These are phyloP conservation scores for Coelastrella sp. DNA, from an alignment of 139 green algal genomes.

Conservation along the genomic window DNA sequence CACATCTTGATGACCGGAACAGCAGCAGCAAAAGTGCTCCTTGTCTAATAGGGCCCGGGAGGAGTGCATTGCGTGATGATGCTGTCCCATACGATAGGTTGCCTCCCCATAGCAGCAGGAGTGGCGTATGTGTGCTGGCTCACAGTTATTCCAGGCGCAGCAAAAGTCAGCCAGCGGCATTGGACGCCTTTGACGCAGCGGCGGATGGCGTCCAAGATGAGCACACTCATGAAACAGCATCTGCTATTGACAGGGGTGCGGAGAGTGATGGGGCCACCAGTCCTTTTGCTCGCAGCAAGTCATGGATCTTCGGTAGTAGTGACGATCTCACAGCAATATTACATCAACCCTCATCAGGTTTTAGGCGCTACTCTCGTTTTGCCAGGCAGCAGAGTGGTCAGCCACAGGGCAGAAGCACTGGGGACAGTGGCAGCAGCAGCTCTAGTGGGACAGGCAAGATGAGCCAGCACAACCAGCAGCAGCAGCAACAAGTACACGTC, in stretches of 20 bases:
- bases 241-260: neutral
- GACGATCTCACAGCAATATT: neutral
- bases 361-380: neutral
- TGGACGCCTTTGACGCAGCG: neutral
- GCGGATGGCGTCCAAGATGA: neutral
- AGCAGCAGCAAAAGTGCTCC: neutral
- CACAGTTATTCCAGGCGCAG: neutral
- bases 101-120: neutral
- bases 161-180: conserved; percentile 1
- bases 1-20: neutral
- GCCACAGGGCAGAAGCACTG: too few relatives aligned
- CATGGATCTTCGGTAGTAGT: conserved; percentile 7
- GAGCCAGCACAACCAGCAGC: neutral
- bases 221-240: too few relatives aligned
- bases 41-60: too few relatives aligned
- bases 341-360: neutral
- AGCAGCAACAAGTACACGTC: neutral
- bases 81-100: too few relatives aligned
- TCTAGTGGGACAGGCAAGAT: neutral
- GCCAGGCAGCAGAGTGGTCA: too few relatives aligned
- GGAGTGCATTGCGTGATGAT: too few relatives aligned
- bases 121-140: neutral
- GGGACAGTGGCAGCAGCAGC: neutral
- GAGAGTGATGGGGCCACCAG: neutral
- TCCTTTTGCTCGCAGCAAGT: neutral